These are phyloP conservation scores for Trichoderma sp. DNA, from an alignment of 2,329 filamentous ascomycete species.

Conservation along the genomic window DNA sequence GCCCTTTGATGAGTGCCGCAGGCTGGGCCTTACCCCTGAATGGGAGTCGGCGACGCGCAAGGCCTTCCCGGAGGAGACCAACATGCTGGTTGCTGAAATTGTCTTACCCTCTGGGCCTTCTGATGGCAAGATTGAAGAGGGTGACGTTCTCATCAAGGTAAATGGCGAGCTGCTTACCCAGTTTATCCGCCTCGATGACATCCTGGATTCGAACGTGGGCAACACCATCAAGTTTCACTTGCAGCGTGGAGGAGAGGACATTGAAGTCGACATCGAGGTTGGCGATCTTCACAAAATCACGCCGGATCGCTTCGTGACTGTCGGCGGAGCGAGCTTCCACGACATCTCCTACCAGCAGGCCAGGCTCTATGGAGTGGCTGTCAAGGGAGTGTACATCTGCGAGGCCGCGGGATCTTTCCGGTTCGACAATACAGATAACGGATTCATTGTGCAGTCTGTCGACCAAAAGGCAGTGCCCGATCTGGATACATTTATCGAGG, in stretches of 20 bases:
- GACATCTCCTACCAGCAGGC: constrained; percentile 96
- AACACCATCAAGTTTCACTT: constrained; percentile 78
- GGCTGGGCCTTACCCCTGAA: constrained; percentile 79
- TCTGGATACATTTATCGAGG: constrained; percentile 84
- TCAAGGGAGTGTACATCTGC: constrained; percentile 91
- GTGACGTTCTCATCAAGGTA: constrained; percentile 89
- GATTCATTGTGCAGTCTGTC: constrained; percentile 91
- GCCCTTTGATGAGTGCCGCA: constrained; percentile 94
- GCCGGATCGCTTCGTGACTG: constrained; percentile 91
- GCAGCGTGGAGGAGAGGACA: constrained; percentile 84
- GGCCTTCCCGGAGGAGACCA: constrained; percentile 88
- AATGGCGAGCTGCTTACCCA: constrained; percentile 92
- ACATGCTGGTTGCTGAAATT: constrained; percentile 96
- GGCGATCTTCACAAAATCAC: constrained; percentile 93
- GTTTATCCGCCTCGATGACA: constrained; percentile 88
- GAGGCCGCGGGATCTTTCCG: constrained; percentile 95
- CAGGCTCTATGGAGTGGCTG: constrained; percentile 89
- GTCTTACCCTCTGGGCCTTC: constrained; percentile 89
- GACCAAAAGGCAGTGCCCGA: constrained; percentile 91
- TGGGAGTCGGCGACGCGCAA: constrained; percentile 87
- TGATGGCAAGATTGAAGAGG: constrained; percentile 85
- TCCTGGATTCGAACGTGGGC: constrained; percentile 85
- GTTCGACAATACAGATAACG: constrained; percentile 86
- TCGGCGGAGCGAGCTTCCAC: constrained; percentile 93
- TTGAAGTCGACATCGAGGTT: constrained; percentile 82